Percentiles rank a stretch among this genome's conserved stretches.
These are phyloP conservation scores for Colletotrichum sp. DNA, from an alignment of 2,329 filamentous ascomycete genomes.

Conservation along the genomic window DNA sequence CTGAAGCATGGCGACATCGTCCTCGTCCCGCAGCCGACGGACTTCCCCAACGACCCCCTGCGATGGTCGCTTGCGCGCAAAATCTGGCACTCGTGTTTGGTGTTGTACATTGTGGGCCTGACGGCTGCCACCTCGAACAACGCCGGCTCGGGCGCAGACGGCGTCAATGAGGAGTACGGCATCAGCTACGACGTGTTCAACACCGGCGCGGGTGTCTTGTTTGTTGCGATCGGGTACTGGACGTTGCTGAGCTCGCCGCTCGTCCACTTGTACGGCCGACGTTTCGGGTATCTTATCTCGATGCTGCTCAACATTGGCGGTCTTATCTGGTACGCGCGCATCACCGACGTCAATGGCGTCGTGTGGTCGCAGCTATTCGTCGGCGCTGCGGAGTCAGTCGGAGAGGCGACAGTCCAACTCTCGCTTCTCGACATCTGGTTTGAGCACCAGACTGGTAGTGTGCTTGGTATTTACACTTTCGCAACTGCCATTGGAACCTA, in stretches of 20 bases:
- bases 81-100: slow-evolving; percentile 53
- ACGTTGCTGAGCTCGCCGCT: slow-evolving; percentile 56
- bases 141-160: slow-evolving; percentile 54
- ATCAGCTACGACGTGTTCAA: slow-evolving; percentile 58
- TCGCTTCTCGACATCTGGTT: slow-evolving; percentile 62
- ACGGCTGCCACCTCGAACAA: slow-evolving; percentile 62
- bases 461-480: slow-evolving; percentile 59
- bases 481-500: slow-evolving; percentile 61
- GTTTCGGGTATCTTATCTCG: slow-evolving; percentile 58
- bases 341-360: slow-evolving; percentile 46
- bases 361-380: slow-evolving; percentile 63
- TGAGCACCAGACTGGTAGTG: slow-evolving; percentile 58
- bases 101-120: slow-evolving; percentile 57
- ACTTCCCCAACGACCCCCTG: slow-evolving; percentile 55
- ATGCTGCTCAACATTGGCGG: slow-evolving; percentile 52
- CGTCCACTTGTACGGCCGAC: slow-evolving; percentile 58
- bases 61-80: slow-evolving; percentile 52
- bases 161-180: slow-evolving; percentile 52
- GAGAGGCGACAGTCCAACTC: slow-evolving; percentile 61
- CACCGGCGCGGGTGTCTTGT: slow-evolving; percentile 60
- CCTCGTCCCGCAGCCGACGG: slow-evolving; percentile 57
- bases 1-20: slow-evolving; percentile 46
- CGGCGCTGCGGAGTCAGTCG: slow-evolving; percentile 59
- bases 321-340: slow-evolving; percentile 56
- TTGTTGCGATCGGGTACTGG: slow-evolving; percentile 60